Evolutionary conservation across 768 basidiomycete genomes (phyloP).

Genomic region (Chiua virens): DNA sequence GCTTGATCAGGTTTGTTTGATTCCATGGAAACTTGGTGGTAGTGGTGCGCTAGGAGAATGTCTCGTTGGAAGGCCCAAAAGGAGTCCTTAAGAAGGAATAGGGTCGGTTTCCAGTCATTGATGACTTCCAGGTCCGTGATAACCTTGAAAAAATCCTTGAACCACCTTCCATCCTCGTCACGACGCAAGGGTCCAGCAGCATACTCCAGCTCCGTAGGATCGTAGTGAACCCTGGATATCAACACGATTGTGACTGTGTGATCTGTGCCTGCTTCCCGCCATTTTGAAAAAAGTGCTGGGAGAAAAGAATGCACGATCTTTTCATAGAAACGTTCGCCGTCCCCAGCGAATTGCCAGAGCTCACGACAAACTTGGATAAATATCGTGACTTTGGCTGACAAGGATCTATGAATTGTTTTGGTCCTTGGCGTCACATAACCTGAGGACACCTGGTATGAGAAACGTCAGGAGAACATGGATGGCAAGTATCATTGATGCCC

Average conservation of each 20-base stretch:
- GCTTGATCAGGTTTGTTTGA: conserved; percentile 46
- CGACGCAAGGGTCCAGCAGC: conserved; percentile 78
- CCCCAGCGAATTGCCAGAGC: conserved; percentile 95
- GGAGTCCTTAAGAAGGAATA: conserved; percentile 84
- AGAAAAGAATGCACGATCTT: conserved; percentile 98
- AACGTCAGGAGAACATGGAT: conserved; percentile 3
- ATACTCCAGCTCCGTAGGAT: conserved; percentile 73
- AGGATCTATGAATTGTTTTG: conserved; percentile 84
- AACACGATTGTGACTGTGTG: conserved; percentile 94
- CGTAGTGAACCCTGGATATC: conserved; percentile 90
- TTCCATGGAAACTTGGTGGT: conserved; percentile 66
- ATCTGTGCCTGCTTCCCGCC: conserved; percentile 82
- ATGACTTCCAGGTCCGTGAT: conserved; percentile 90
- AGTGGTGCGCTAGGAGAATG: conserved; percentile 87
- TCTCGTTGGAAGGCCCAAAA: conserved; percentile 91
- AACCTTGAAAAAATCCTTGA: conserved; percentile 96
- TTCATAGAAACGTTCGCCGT: conserved; percentile 94
- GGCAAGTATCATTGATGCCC: conserved; percentile 6
- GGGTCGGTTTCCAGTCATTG: conserved; percentile 82
- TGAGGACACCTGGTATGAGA: conserved; percentile 63
- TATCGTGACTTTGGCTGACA: conserved; percentile 89
- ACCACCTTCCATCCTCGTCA: conserved; percentile 77
- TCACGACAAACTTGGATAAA: conserved; percentile 97
- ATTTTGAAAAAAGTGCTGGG: conserved; percentile 82
- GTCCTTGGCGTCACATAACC: conserved; percentile 81